Evolutionary conservation across 2,329 filamentous ascomycete species (phyloP).

Genomic region (Calonectria hawksworthii): DNA sequence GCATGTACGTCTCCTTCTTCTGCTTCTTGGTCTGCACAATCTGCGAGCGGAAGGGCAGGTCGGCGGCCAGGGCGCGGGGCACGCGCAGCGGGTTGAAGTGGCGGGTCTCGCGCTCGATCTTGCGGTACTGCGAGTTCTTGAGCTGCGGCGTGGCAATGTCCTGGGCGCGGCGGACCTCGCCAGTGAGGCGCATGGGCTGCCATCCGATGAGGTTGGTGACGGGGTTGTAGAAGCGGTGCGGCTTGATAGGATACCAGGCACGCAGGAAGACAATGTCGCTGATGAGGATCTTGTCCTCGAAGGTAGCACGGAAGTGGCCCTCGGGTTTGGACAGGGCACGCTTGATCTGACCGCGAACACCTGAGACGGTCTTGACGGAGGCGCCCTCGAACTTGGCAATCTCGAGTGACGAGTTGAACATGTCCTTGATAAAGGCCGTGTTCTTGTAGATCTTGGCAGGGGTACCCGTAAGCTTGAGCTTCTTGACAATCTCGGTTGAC

Average conservation of each 20-base stretch:
- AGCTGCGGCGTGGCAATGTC: constrained; percentile 82
- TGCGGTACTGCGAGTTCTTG: constrained; percentile 88
- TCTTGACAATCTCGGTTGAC: constrained; percentile 98
- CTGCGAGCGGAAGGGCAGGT: constrained; percentile 93
- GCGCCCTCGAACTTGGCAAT: constrained; percentile 99
- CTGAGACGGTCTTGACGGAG: constrained; percentile 94
- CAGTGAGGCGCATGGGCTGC: constrained; percentile 94
- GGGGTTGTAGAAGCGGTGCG: constrained; percentile 96
- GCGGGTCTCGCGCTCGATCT: constrained; percentile 74
- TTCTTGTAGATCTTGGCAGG: constrained; percentile 99
- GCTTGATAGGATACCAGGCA: constrained; percentile 97
- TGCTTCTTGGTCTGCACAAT: constrained; percentile 86
- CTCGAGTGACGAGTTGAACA: constrained; percentile 94
- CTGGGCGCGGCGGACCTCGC: constrained; percentile 86
- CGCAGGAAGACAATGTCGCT: constrained; percentile 96
- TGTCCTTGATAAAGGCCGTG: constrained; percentile 98
- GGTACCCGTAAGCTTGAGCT: constrained; percentile 93
- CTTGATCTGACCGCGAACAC: constrained; percentile 97
- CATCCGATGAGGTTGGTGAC: constrained; percentile 94
- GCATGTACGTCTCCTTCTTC: constrained; percentile 87
- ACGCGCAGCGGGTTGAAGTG: constrained; percentile 86
- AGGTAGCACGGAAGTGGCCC: constrained; percentile 95
- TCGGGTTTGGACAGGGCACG: constrained; percentile 93
- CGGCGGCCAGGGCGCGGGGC: constrained; percentile 83
- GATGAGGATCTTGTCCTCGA: constrained; percentile 98